Evolutionary conservation across 2,329 filamentous ascomycete genomes (phyloP), one percentile per base, ranked within the genome.

Genomic region (Neonectria hederae): DNA sequence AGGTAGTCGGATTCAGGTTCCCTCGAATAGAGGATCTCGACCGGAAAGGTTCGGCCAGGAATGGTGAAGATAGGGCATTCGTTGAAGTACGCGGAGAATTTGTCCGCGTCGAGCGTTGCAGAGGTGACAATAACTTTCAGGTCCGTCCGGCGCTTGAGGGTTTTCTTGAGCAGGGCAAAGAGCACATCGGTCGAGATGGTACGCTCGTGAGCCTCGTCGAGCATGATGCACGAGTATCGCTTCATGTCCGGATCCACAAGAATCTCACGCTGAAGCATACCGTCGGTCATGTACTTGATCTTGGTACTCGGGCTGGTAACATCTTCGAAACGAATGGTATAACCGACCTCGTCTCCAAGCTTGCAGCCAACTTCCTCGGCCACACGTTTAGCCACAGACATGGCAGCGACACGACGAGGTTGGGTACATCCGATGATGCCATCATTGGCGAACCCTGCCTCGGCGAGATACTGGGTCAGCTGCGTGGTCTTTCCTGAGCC

Each of bases 211-310:
- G 96, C 96, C 77, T 99, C 96, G 77, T 99, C 96, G 72, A 99
- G 86, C 90, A 99, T 99, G 75, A 99, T 97, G 65, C 96, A 93
- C 1, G 94, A 97, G 76, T 99, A 99, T 69, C 92, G 89, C 75
- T 87, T 92, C 69, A 99, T 82, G 72, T 97, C 92, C 0, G 94
- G 92, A 76, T 99, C 96, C 70, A 97, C 86, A 55, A 99, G 85
- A 76, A 97, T 94, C 81, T 99, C 96, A 82, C 96, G 88, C 81
- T 97, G 90, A 77, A 99, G 87, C 92, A 98, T 98, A 79, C 96
- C 96, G 74, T 99, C 96, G 17, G 96, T 99, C 95, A 99, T 97
- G 82, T 99, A 99, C 82, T 99, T 99, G 83, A 99, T 97, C 75
- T 90, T 93, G 1, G 96, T 99, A 19, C 90, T 86, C 2, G 93